Conservation (phyloP, 179 eudicot species). For the Vitellaria paradoxa region DNA sequence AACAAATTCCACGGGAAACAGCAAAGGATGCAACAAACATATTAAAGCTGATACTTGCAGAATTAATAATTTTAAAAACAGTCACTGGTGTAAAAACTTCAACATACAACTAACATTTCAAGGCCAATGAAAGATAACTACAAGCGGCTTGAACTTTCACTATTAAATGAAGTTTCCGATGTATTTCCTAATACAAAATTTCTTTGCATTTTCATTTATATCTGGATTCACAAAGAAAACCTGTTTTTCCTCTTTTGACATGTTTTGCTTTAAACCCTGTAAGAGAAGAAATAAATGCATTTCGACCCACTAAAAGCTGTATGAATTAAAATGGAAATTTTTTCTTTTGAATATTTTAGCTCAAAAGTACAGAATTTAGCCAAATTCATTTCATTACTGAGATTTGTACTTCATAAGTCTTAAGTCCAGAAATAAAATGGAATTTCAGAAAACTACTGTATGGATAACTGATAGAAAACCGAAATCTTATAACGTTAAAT, state of each 20-base stretch:
- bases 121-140: neutral
- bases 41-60: neutral
- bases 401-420: neutral
- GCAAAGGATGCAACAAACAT: neutral
- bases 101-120: neutral
- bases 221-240: neutral
- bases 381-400: neutral
- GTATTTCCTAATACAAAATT: neutral
- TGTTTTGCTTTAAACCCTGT: neutral
- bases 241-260: neutral
- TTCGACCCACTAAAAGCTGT: neutral
- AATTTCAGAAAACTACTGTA: neutral
- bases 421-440: neutral
- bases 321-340: neutral
- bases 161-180: neutral
- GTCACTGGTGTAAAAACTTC: neutral
- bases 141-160: neutral
- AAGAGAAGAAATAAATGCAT: too few species aligned
- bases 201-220: neutral
- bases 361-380: slow-evolving; percentile 4
- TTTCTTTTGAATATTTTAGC: neutral
- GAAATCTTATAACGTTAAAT: neutral
- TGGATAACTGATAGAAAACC: neutral
- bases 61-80: neutral
- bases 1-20: neutral